A percentile compares a stretch with the other conserved stretches of the same genome.
Evolutionary conservation across 257 asterid genomes (phyloP).

Genomic region (Solanum virginianum): DNA sequence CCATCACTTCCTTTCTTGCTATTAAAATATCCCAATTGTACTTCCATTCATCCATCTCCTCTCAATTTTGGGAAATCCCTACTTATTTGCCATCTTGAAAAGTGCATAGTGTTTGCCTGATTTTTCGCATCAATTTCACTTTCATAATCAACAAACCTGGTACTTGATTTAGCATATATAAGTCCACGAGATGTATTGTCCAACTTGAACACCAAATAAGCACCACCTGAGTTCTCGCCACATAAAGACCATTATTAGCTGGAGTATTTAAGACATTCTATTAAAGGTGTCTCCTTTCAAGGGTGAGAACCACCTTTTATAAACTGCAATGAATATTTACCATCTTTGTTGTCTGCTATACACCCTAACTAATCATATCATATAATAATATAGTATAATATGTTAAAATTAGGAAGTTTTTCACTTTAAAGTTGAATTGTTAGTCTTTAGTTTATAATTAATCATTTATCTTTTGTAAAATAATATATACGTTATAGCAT

Average conservation of each 20-base stretch:
- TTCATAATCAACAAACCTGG: too few species aligned
- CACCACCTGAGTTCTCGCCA: too few species aligned
- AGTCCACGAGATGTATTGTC: slow-evolving; percentile 17
- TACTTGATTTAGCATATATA: too few species aligned
- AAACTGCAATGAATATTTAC: too few species aligned
- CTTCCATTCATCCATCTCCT: slow-evolving; percentile 48
- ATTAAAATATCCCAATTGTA: slow-evolving; percentile 18
- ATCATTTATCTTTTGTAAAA: too few species aligned
- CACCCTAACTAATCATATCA: not conserved
- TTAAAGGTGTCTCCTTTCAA: not conserved
- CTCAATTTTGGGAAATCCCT: not conserved
- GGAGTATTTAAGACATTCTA: too few species aligned
- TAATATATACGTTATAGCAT: too few species aligned
- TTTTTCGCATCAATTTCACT: slow-evolving; percentile 3
- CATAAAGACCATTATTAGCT: too few species aligned
- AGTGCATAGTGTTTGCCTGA: too few species aligned
- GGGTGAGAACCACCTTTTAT: not conserved
- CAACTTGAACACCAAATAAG: too few species aligned
- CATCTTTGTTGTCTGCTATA: not conserved
- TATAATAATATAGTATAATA: too few species aligned
- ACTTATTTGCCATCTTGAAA: too few species aligned
- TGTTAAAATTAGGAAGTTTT: not conserved
- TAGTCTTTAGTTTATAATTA: not conserved
- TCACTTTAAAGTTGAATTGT: not conserved
- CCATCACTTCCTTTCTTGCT: not conserved